These are phyloP conservation scores for Termitomyces eurrhizus DNA, from an alignment of 768 basidiomycete genomes.

Conservation along the genomic window DNA sequence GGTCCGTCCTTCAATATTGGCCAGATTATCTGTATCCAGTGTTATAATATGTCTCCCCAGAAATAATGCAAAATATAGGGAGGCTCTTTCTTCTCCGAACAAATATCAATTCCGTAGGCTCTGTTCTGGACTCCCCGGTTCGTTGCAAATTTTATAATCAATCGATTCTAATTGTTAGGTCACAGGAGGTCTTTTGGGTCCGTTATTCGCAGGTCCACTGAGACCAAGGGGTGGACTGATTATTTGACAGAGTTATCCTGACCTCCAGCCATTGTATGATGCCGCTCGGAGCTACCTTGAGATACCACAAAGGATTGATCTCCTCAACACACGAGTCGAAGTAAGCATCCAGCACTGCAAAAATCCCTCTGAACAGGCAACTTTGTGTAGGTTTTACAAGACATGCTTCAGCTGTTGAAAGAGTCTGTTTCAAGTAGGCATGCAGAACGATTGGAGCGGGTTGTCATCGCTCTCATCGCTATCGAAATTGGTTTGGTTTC, in stretches of 20 bases:
- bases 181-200: constrained; percentile 93
- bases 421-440: constrained; percentile 91
- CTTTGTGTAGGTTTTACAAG: constrained; percentile 74
- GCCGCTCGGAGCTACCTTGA: constrained; percentile 93
- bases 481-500: constrained; percentile 69
- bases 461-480: constrained; percentile 87
- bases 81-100: constrained; percentile 90
- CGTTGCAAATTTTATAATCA: background rate
- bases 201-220: constrained; percentile 18
- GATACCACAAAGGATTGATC: constrained; percentile 89
- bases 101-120: constrained; percentile 93
- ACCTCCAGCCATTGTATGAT: constrained; percentile 92
- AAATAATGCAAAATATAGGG: constrained; percentile 98
- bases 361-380: constrained; percentile 2
- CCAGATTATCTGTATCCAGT: constrained; percentile 2
- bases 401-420: constrained; percentile 93
- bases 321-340: constrained; percentile 92
- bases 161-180: background rate
- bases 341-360: constrained; percentile 33
- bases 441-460: constrained; percentile 87
- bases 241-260: constrained; percentile 73
- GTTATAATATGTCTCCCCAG: constrained; percentile 29
- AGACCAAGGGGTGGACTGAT: constrained; percentile 1
- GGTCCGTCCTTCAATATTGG: constrained; percentile 33
- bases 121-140: constrained; percentile 93